Evolutionary conservation across 768 basidiomycete species (phyloP).

Genomic region (Termitomyces sp.): DNA sequence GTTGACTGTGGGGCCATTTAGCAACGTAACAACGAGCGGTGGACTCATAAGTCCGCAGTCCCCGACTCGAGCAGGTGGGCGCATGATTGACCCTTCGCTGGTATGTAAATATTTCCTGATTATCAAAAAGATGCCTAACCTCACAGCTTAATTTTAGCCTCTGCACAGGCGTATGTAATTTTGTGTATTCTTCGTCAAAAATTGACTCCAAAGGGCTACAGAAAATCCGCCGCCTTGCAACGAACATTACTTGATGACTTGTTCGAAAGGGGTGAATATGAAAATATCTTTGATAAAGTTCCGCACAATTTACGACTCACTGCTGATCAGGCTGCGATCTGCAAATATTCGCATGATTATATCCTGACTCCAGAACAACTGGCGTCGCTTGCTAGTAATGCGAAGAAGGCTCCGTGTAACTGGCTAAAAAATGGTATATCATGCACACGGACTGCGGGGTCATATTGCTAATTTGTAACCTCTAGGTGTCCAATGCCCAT

Average conservation of each 20-base stretch:
- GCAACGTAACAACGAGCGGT: conserved; percentile 46
- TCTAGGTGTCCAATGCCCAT: conserved; percentile 69
- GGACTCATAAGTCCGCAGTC: conserved; percentile 70
- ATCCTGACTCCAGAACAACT: conserved; percentile 68
- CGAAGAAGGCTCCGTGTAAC: conserved; percentile 85
- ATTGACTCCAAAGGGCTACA: conserved; percentile 24
- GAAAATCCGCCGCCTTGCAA: conserved; percentile 85
- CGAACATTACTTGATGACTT: conserved; percentile 78
- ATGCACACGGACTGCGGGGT: neutral
- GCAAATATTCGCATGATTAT: conserved; percentile 87
- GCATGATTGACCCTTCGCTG: conserved; percentile 60
- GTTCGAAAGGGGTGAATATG: conserved; percentile 72
- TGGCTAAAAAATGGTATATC: conserved; percentile 71
- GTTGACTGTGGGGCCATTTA: conserved; percentile 41
- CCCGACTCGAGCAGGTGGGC: conserved; percentile 41
- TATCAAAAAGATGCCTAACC: neutral
- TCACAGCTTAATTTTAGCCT: conserved; percentile 40
- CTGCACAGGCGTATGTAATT: conserved; percentile 67
- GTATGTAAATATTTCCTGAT: conserved; percentile 31
- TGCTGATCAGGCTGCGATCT: conserved; percentile 47
- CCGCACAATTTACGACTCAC: neutral
- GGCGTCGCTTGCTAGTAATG: conserved; percentile 65
- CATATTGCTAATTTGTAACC: neutral
- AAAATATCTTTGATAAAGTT: conserved; percentile 25
- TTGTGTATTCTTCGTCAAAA: neutral